Evolutionary conservation across 176 grass and related monocot species (phyloP), one percentile per base, ranked within the genome.

Genomic region (Eleusine coracana): DNA sequence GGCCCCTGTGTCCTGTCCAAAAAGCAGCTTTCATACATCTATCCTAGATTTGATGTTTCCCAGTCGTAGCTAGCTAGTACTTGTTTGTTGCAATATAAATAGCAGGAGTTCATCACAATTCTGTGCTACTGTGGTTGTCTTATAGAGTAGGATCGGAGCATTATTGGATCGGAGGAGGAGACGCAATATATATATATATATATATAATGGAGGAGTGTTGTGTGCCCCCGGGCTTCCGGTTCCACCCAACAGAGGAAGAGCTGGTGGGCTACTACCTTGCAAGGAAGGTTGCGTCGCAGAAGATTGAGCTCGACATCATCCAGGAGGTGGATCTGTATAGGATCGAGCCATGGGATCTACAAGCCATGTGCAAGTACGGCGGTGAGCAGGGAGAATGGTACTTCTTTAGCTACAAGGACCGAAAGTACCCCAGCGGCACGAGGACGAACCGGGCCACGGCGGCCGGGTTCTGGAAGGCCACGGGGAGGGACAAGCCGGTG

Each of bases 201-300:
- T 34, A 34, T 2, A 34, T 34, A 2, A 34, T 86, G 21, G 60
- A 84, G 80, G 78, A 85, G 78, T 81, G 79, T 59, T 79, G 82
- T 74, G 56, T 97, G 52, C 92, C 92, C 58, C 94, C 94, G 7
- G 94, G 94, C 17, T 97, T 97, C 72, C 90, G 94, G 78, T 94
- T 97, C 73, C 94, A 97, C 58, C 94, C 94, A n/a, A 97, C 94
- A 0, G 94, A 97, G 85, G 94, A 97, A 84, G 94, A 97, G 81
- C 94, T 97, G 6, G 94, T 97, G 1, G 89, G 83, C 2, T 97
- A 97, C 83, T 97, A 97, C 64, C 92, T 97, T 1, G 87, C 88
- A 4, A 81, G 86, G 46, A 94, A 97, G 77, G 86, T 94, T 3
- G 70, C 87, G 1, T 76, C 84, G 21, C 83, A 87, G 27, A 80